Evolutionary conservation across 176 grass and related monocot species (phyloP).

Genomic region (Ampelocalamus luodianensis): DNA sequence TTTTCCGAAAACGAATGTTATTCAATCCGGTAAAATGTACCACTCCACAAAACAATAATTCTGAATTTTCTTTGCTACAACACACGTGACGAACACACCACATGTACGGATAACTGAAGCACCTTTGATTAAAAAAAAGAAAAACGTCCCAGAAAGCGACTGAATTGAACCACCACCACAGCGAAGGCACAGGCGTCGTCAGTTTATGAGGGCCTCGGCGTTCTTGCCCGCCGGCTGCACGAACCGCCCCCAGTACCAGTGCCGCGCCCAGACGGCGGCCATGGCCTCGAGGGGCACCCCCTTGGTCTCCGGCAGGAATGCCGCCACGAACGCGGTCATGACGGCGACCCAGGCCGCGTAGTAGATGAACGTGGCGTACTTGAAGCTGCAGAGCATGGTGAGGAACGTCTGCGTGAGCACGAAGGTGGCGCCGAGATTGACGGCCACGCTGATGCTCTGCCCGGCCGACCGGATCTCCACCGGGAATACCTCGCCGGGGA

Average conservation of each 20-base stretch:
- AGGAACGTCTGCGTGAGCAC: conserved; percentile 76
- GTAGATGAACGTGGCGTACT: conserved; percentile 66
- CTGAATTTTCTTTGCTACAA: neutral
- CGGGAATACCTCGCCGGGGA: conserved; percentile 78
- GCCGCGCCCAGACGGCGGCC: conserved; percentile 52
- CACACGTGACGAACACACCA: neutral
- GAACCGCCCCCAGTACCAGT: conserved; percentile 69
- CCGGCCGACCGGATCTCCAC: conserved; percentile 80
- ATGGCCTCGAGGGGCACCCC: conserved; percentile 67
- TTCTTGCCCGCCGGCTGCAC: conserved; percentile 24
- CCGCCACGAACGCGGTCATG: conserved; percentile 64
- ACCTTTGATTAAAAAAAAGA: too few relatives aligned
- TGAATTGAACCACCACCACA: neutral
- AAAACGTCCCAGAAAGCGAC: neutral
- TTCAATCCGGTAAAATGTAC: neutral
- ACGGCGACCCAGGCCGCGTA: conserved; percentile 58
- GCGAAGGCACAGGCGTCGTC: neutral
- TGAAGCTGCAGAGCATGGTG: conserved; percentile 62
- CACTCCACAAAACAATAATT: neutral
- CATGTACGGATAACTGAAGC: too few relatives aligned
- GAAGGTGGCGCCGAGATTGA: conserved; percentile 77
- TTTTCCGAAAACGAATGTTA: neutral
- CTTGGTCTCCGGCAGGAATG: conserved; percentile 70
- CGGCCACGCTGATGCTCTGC: conserved; percentile 66
- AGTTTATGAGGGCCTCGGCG: neutral